Conservation (phyloP, 2,329 filamentous ascomycete species). For the Diatrype stigma region DNA sequence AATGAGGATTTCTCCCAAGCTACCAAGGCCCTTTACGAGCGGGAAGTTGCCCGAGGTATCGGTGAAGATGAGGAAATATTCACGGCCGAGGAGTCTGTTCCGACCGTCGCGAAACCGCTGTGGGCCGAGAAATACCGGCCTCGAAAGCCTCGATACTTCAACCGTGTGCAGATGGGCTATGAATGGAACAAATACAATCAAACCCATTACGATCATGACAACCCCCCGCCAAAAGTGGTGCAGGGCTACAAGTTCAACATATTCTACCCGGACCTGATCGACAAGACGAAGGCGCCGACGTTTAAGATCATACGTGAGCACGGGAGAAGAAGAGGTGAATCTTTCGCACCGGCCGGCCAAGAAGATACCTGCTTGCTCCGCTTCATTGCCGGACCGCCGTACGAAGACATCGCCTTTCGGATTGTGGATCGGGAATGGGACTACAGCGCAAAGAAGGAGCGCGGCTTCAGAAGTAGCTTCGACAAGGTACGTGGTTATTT, state of each 20-base stretch:
- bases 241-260: slow-evolving; percentile 99
- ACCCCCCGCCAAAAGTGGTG: slow-evolving; percentile 94
- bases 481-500: slow-evolving; percentile 71
- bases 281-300: slow-evolving; percentile 89
- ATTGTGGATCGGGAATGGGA: slow-evolving; percentile 99
- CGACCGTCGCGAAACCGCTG: slow-evolving; percentile 58
- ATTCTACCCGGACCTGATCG: slow-evolving; percentile 95
- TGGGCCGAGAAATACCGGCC: slow-evolving; percentile 85
- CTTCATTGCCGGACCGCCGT: slow-evolving; percentile 91
- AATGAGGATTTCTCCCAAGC: slow-evolving; percentile 82
- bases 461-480: slow-evolving; percentile 94
- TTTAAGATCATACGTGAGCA: slow-evolving; percentile 95
- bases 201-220: slow-evolving; percentile 98
- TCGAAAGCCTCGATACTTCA: slow-evolving; percentile 94
- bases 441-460: slow-evolving; percentile 90
- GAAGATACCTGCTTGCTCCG: slow-evolving; percentile 96
- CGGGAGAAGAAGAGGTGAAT: slow-evolving; percentile 83
- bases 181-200: slow-evolving; percentile 99
- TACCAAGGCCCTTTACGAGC: slow-evolving; percentile 84
- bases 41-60: slow-evolving; percentile 86
- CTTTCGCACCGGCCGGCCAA: slow-evolving; percentile 87
- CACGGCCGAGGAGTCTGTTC: slow-evolving; percentile 78
- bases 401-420: slow-evolving; percentile 93
- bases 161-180: slow-evolving; percentile 97
- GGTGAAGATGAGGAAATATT: slow-evolving; percentile 96